Evolutionary conservation across 306 rosid species (phyloP), one percentile per base, ranked within the genome.

Genomic region (Senna siamea): DNA sequence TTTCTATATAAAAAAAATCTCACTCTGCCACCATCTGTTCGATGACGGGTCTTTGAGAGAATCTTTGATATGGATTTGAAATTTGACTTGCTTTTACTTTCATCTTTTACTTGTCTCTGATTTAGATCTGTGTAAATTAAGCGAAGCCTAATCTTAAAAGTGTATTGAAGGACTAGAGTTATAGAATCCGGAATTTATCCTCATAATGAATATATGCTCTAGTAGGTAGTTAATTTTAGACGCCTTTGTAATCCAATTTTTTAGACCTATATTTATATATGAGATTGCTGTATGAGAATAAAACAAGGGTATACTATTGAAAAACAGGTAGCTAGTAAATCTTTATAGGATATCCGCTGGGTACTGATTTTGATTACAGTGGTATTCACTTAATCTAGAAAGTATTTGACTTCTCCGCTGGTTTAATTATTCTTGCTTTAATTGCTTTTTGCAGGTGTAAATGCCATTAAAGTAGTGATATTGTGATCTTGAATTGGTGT

Each of bases 361-460:
- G 15, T 4, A 30, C n/a, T 15, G 53, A 78, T 74, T 78, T 43
- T 48, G 62, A 50, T 74, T 66, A 35, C 59, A 50, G 23, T 75
- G 53, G 13, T 48, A 51, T 70, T 65, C 41, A 20, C 23, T 74
- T 69, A 32, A 40, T 70, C 63, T 57, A 11, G 44, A 70, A 70
- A 19, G 62, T 65, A 38, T 79, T 58, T 59, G 60, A 52, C 66
- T 10, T 57, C 38, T 61, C 32, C n/a, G 52, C 66, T 2, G 40
- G 14, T 60, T 71, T 12, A 57, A 57, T 51, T 75, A 46, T 54
- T 82, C 56, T 22, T 14, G 13, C n/a, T 41, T 50, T 50, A 20
- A 56, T 41, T 38, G n/a, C 28, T 60, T 68, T 48, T 76, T 44
- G 40, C 81, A 83, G 87, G 75, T 60, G 41, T 51, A n/a, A 82